Conservation (phyloP, 2,329 filamentous ascomycete genomes). For the Hypoxylon sp. region DNA sequence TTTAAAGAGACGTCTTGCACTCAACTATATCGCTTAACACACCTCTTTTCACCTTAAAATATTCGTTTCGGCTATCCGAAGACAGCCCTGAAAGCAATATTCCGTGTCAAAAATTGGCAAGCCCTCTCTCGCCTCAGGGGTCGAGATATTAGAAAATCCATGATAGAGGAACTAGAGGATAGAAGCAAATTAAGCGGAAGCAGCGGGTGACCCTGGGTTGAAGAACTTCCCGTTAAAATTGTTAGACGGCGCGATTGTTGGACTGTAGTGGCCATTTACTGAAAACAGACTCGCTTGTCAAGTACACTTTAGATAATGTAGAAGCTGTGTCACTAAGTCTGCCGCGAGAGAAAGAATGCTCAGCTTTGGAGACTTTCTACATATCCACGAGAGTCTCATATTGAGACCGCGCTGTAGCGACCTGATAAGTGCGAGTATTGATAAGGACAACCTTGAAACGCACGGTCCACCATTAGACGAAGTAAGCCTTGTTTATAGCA, state of each 20-base stretch:
- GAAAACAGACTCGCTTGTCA: neutral
- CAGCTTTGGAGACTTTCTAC: neutral
- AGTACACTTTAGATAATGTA: neutral
- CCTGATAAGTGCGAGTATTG: neutral
- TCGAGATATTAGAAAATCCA: neutral
- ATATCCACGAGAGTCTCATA: neutral
- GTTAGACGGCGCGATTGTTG: neutral
- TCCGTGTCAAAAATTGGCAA: neutral
- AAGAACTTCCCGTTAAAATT: neutral
- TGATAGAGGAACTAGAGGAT: neutral
- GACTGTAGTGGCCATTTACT: neutral
- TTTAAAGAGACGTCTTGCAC: neutral
- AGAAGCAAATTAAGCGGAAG: neutral
- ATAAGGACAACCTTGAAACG: neutral
- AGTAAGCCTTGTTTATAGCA: neutral
- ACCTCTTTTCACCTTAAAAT: no score
- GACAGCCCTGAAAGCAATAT: no score
- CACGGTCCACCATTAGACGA: neutral
- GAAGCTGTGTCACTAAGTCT: neutral
- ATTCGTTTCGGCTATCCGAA: neutral
- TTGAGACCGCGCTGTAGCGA: neutral
- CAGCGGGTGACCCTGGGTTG: no score
- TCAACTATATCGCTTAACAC: neutral
- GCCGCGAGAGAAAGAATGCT: neutral
- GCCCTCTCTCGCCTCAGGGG: neutral